These are phyloP conservation scores for Uncinocarpus reesii DNA, from an alignment of 2,329 filamentous ascomycete genomes.

Conservation along the genomic window DNA sequence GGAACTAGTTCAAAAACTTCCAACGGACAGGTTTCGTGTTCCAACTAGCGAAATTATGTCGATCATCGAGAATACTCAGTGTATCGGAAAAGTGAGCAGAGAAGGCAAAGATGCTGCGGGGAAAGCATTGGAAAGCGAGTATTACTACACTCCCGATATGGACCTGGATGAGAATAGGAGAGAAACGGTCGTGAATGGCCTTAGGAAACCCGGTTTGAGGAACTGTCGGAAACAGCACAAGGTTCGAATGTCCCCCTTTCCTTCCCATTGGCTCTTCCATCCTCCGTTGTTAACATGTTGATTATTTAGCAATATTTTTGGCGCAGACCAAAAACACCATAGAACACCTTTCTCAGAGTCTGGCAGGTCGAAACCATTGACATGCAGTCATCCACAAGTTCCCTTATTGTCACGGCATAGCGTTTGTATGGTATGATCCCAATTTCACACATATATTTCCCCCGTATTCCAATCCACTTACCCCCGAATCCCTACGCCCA, in stretches of 20 bases:
- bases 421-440: not conserved
- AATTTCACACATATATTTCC: not conserved
- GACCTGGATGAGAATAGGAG: conserved; percentile 70
- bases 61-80: conserved; percentile 63
- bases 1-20: conserved; percentile 45
- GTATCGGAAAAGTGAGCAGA: conserved; percentile 77
- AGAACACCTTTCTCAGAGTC: not conserved
- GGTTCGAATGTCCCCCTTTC: conserved; percentile 46
- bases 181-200: conserved; percentile 70
- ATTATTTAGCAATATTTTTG: conserved; percentile 57
- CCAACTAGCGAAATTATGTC: conserved; percentile 55
- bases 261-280: not conserved
- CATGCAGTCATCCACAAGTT: not conserved
- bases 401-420: not conserved
- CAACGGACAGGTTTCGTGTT: conserved; percentile 38
- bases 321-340: conserved; percentile 42
- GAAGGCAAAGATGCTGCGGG: conserved; percentile 94
- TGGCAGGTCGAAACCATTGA: not conserved
- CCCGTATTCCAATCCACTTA: not conserved
- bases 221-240: conserved; percentile 94
- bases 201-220: conserved; percentile 79
- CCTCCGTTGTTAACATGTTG: conserved; percentile 19
- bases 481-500: not conserved
- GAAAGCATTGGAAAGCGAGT: conserved; percentile 87
- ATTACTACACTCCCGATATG: conserved; percentile 86